Base-by-base conservation (phyloP, 1,284 basidiomycete species). In the Austroboletus novae-zelandiae region DNA sequence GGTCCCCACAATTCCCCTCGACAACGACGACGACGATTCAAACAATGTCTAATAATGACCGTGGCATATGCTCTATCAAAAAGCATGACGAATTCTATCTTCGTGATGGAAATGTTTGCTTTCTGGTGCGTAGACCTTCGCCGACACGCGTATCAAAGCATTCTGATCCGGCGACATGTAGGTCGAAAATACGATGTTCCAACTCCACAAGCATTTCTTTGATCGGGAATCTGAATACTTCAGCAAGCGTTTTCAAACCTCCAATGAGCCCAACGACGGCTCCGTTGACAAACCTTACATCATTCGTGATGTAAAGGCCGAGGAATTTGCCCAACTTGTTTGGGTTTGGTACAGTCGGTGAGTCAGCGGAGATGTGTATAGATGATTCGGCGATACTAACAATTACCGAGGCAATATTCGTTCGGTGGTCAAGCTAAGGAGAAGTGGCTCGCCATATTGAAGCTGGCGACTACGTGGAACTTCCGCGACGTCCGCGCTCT, bases 301-400 rank as follows among this genome's bases (percentile, higher is more conserved):
- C 0, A 62, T 57, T 13, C 37, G 43, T 7, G 72, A 78, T 1
- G 70, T 78, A 3, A 71, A 64, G 1, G 61, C 70, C 0, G 64
- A 69, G 0, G 79, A 84, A 5, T 86, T 88, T 54, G 75, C 78
- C 0, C 71, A 75, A 7, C 80, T 88, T 27, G 61, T 85, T 0
- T 87, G 83, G 83, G 76, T 87, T 0, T 87, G 86, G 65, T 88
- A 88, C 48, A 84, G 85, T 47, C 79, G 80, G 84, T 86, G 61
- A 60, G 66, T 52, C 0, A 27, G n/a, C 9, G 37, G 2, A 6
- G 2, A 36, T 18, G 9, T 9, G n/a, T 3, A 15, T 11, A 4
- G 18, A 29, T 46, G 13, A n/a, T 17, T 13, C 20, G 9, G 20
- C 5, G 3, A 20, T 27, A 13, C 40, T 56, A 48, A 58, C 44